Conservation (phyloP, 2,329 filamentous ascomycete species). For the Ceratocystis destructans region DNA sequence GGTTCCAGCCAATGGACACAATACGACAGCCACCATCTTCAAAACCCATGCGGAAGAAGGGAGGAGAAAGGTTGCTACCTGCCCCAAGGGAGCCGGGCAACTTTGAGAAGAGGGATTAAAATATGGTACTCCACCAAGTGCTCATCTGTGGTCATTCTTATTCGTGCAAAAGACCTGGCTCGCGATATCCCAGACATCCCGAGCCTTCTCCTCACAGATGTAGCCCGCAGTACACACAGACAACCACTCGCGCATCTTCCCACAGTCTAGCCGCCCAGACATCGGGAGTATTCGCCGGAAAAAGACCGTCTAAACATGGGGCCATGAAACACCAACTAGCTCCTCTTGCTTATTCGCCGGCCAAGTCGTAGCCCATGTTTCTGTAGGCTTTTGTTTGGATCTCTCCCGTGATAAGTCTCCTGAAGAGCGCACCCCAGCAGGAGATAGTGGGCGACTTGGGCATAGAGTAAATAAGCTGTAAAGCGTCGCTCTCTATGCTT, state of each 20-base stretch:
- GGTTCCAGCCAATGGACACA: not conserved
- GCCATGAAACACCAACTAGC: not conserved
- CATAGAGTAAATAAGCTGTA: not conserved
- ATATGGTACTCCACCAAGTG: not conserved
- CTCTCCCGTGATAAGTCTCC: not conserved
- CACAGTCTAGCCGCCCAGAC: not conserved
- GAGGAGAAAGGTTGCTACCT: not conserved
- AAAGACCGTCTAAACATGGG: constrained; percentile 1
- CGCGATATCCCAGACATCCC: not conserved
- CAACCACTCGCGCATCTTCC: not conserved
- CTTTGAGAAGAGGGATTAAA: too few relatives aligned
- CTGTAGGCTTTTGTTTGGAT: not conserved
- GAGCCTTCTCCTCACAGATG: not conserved
- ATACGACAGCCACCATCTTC: not conserved
- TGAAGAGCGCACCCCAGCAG: not conserved
- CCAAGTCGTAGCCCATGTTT: not conserved
- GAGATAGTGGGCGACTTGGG: not conserved
- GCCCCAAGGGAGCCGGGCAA: not conserved
- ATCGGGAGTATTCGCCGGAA: not conserved
- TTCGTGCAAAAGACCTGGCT: not conserved
- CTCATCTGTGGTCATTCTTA: not conserved
- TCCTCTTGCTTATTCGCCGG: not conserved
- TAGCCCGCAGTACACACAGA: not conserved
- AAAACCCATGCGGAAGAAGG: not conserved
- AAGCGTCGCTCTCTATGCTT: too few relatives aligned